Base-by-base conservation (phyloP, 805 yeast genomes). In the Wickerhamomyces mucosus region DNA sequence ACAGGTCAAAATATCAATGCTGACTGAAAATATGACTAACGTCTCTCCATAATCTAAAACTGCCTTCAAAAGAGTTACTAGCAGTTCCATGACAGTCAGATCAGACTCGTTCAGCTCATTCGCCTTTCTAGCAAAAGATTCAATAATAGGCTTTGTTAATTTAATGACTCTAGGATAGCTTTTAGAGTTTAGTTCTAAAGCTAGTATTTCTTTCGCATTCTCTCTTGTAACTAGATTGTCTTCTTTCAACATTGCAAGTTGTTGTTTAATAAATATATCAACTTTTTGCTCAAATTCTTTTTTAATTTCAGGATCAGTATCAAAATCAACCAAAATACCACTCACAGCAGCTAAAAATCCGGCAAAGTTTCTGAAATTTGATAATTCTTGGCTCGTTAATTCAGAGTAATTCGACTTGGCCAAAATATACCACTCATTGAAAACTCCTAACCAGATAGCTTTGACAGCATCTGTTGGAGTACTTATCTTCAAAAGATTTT, bases 301-400 rank as follows among this genome's bases (percentile, higher is more conserved):
- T 29, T 54, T 50, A 29, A 55, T 45, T 5, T 39, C 40, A 6
- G 21, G 15, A 2, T 42, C 46, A 23, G 38, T 32, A 29, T 51
- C 54, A 20, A 53, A 36, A 31, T 45, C 39, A 33, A 78, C 48
- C 35, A 79, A 69, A 12, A 76, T 64, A 27, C 94, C 85, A 30
- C 83, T 69, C 0, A 78, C 58, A 1, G 85, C 72, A 3, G 85
- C 83, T 37, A 83, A 52, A 37, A 78, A 75, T 7, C 89, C 92
- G 3, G 85, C 75, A 47, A 68, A 77, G 46, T 76, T 79, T 43
- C 80, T 61, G 53, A 75, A 74, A 17, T 73, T 67, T 8, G 59
- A 43, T 27, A 54, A 36, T 51, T 72, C 56, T 45, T 66, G 43
- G 43, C 56, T 38, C 31, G 53, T 45, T 6, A 56, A 32, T 18